phyloP scores from a whole-genome alignment of 306 rosid genomes.

The Rubus idaeus region DNA sequence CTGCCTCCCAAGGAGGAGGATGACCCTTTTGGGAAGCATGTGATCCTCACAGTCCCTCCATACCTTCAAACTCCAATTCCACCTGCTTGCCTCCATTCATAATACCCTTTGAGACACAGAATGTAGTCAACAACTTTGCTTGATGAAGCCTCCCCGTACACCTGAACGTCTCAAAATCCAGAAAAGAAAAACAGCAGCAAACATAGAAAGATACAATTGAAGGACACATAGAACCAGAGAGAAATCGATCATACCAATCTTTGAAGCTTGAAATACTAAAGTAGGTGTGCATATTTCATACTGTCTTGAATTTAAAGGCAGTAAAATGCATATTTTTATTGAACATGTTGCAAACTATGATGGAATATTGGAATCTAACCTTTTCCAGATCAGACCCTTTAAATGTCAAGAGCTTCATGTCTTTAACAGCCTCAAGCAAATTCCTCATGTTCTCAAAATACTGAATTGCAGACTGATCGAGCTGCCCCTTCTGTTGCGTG shows the following conservation, averaged over 20 bases:
- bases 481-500: slow-evolving; percentile 82
- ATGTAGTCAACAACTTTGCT: slow-evolving; percentile 93
- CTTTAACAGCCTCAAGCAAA: slow-evolving; percentile 84
- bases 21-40: slow-evolving; percentile 66
- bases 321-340: neutral
- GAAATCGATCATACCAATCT: neutral
- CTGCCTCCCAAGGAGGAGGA: slow-evolving; percentile 51
- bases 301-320: neutral
- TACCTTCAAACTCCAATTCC: slow-evolving; percentile 98
- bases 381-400: slow-evolving; percentile 96
- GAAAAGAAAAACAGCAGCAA: neutral
- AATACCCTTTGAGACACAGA: slow-evolving; percentile 89
- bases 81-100: slow-evolving; percentile 89
- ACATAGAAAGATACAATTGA: neutral
- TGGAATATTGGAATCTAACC: slow-evolving; percentile 52
- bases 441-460: slow-evolving; percentile 95
- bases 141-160: slow-evolving; percentile 86
- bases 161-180: slow-evolving; percentile 18
- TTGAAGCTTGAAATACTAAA: neutral
- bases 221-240: neutral
- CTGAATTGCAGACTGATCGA: slow-evolving; percentile 93
- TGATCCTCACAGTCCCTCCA: slow-evolving; percentile 92
- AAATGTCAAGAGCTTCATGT: slow-evolving; percentile 84
- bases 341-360: neutral
- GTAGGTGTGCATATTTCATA: neutral